Evolutionary conservation across 352 stramenopile genomes (phyloP), one percentile per base, ranked within the genome.

Genomic region (Globisporangium ultimum): DNA sequence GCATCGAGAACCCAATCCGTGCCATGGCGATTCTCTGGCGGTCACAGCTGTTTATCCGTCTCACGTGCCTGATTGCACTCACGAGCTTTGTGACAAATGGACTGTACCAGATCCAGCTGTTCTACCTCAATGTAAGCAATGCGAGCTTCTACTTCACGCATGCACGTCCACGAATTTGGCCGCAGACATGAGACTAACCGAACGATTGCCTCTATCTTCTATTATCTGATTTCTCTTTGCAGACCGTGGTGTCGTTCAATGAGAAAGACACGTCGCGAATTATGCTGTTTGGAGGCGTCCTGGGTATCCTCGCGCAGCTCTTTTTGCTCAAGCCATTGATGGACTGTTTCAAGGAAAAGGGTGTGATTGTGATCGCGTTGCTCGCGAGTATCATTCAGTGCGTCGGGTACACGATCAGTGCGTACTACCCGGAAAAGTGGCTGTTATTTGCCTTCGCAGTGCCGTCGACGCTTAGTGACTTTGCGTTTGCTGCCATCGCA

Each of bases 11-110:
- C 51, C 84, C 84, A 15, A 61, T 91, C 36, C 71, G 63, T 22
- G 74, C 70, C 9, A 86, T 91, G 71, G 58, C 77, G 10, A 93
- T 89, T 55, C 74, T 93, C 11, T 73, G 79, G n/a, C 76, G 80
- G 1, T 69, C 81, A 9, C 54, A 75, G 55, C 69, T 91, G 17
- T 91, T 90, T 48, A 75, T 80, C 43, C 67, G 76, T 5, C 64
- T 93, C 28, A 91, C 77, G 7, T 67, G 61, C 21, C 64, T 93
- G 58, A 88, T 93, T 45, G 79, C 72, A 17, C 63, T 91, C 60
- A 90, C 80, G 36, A 79, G 52, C 10, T 93, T 91, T 43, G 77
- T 86, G n/a, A 57, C 67, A 42, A 79, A 74, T 18, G 80, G 79
- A 9, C 62, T 82, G 48, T 79, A 67, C 41, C 78, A 89, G 50